Conservation (phyloP, 1,284 basidiomycete genomes). For the Ustilago trichophora region DNA sequence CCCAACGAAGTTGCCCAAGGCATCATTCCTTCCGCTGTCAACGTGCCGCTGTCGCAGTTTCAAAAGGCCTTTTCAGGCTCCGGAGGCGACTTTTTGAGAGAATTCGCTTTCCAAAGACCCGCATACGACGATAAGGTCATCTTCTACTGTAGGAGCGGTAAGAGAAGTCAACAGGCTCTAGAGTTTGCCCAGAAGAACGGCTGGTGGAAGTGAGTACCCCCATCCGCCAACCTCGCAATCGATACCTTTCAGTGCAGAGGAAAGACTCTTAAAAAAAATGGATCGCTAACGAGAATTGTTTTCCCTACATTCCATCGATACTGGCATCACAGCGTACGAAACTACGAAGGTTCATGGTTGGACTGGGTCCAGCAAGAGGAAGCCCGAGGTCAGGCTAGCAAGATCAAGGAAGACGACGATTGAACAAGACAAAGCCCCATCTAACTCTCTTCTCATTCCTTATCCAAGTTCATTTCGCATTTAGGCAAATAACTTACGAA, state of each 20-base stretch:
- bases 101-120: conserved; percentile 88
- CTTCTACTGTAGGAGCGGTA: conserved; percentile 94
- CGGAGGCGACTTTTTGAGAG: conserved; percentile 62
- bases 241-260: too few species aligned
- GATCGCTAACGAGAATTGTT: too few species aligned
- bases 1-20: conserved; percentile 91
- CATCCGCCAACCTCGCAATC: too few species aligned
- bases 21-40: conserved; percentile 93
- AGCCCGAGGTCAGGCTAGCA: conserved; percentile 31
- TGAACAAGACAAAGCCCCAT: conserved; percentile 47
- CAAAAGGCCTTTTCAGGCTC: conserved; percentile 74
- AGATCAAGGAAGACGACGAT: conserved; percentile 65
- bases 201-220: too few species aligned
- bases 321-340: conserved; percentile 78
- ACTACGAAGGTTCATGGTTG: conserved; percentile 93
- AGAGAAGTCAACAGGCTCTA: conserved; percentile 81
- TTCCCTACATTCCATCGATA: too few species aligned
- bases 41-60: conserved; percentile 85
- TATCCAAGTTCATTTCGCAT: too few species aligned
- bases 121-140: conserved; percentile 78
- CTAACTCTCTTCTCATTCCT: too few species aligned
- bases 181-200: conserved; percentile 86
- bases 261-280: too few species aligned
- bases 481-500: too few species aligned
- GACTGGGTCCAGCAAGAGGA: conserved; percentile 80